These are phyloP conservation scores for Trichoderma sp. DNA, from an alignment of 2,329 filamentous ascomycete genomes.

Conservation along the genomic window DNA sequence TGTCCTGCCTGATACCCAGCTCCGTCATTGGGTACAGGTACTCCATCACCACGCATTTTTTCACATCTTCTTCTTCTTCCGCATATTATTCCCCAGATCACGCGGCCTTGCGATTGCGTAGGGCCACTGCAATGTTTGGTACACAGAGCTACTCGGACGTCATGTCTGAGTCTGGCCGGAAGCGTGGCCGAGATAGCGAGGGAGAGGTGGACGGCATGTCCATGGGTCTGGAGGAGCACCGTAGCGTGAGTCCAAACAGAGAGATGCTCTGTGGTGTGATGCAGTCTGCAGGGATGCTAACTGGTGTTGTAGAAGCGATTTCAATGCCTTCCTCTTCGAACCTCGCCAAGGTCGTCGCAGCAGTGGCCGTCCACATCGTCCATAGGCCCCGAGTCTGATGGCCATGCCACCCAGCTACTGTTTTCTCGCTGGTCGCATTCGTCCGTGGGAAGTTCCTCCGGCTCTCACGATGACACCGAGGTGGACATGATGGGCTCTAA, in stretches of 20 bases:
- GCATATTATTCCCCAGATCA: slow-evolving; percentile 19
- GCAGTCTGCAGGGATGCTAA: slow-evolving; percentile 31
- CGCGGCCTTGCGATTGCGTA: neutral
- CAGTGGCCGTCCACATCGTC: slow-evolving; percentile 41
- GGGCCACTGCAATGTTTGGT: slow-evolving; percentile 43
- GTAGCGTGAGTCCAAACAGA: slow-evolving; percentile 47
- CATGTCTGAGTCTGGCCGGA: slow-evolving; percentile 45
- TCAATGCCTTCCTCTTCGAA: slow-evolving; percentile 56
- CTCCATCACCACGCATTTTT: slow-evolving; percentile 3
- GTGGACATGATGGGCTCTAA: slow-evolving; percentile 57
- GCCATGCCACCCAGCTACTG: slow-evolving; percentile 39
- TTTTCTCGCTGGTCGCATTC: slow-evolving; percentile 42
- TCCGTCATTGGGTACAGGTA: neutral
- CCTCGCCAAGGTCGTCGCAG: slow-evolving; percentile 45
- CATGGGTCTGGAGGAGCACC: slow-evolving; percentile 54
- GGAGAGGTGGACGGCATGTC: slow-evolving; percentile 44
- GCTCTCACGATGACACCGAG: slow-evolving; percentile 44
- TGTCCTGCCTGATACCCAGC: neutral
- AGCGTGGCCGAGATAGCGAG: slow-evolving; percentile 53
- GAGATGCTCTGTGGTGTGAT: slow-evolving; percentile 6
- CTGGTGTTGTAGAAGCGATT: slow-evolving; percentile 53
- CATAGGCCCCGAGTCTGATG: slow-evolving; percentile 47
- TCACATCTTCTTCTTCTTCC: neutral
- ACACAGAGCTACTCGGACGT: slow-evolving; percentile 41
- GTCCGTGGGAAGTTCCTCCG: slow-evolving; percentile 29